Conservation (phyloP, 2,329 filamentous ascomycete genomes). For the Phyllosticta paracitricarpa region DNA sequence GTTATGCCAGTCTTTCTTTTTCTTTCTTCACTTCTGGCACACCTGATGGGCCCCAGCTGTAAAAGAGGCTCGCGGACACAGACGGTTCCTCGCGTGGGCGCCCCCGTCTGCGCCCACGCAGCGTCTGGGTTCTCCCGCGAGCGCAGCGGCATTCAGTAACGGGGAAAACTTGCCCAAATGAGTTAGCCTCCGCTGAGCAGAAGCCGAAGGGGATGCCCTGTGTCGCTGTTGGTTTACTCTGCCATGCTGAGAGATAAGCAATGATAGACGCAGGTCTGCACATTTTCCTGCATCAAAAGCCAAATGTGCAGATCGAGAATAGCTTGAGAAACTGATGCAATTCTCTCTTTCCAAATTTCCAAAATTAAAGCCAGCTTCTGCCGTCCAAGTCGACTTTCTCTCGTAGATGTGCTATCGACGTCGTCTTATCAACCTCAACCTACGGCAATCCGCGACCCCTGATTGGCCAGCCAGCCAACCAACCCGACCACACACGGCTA, state of each 20-base stretch:
- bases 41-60: neutral
- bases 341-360: no score
- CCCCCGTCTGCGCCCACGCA: neutral
- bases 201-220: neutral
- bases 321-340: no score
- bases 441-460: no score
- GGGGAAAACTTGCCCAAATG: neutral
- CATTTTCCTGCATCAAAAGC: no score
- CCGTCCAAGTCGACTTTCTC: no score
- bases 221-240: neutral
- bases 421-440: no score
- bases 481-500: no score
- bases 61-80: neutral
- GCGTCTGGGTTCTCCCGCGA: neutral
- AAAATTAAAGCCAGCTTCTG: no score
- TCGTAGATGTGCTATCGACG: no score
- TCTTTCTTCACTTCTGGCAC: neutral
- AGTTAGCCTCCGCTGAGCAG: neutral
- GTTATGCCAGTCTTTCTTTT: neutral
- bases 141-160: neutral
- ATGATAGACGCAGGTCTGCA: neutral
- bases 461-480: no score
- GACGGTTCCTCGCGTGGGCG: neutral
- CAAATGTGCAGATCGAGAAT: no score
- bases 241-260: neutral